Evolutionary conservation across 176 grass and related monocot species (phyloP).

Genomic region (Hordeum marinum): DNA sequence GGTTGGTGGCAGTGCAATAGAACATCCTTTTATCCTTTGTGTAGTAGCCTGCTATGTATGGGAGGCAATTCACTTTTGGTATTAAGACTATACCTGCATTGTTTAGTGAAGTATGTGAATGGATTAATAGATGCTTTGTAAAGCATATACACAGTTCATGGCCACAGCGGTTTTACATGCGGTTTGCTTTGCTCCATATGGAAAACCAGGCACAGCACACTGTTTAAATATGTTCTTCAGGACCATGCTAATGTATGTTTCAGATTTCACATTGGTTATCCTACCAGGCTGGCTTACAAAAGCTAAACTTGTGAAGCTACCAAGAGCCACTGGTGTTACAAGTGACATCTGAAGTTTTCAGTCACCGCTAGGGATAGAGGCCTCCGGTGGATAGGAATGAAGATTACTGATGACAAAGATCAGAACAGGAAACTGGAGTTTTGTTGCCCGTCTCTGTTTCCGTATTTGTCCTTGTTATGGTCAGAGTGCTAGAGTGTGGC

Average conservation of each 20-base stretch:
- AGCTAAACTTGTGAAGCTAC: neutral
- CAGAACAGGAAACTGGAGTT: neutral
- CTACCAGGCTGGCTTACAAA: neutral
- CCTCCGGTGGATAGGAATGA: neutral
- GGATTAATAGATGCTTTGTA: neutral
- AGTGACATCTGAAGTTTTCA: neutral
- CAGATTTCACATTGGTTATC: neutral
- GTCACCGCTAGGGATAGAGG: neutral
- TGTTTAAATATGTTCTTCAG: neutral
- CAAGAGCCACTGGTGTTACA: neutral
- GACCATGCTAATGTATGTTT: neutral
- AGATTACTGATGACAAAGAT: neutral
- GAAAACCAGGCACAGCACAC: too few species aligned
- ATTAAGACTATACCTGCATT: neutral
- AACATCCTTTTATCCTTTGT: neutral
- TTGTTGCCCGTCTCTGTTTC: neutral
- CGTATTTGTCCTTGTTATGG: neutral
- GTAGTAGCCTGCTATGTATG: neutral
- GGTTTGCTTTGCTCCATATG: too few species aligned
- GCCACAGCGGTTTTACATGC: too few species aligned
- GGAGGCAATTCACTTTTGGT: neutral
- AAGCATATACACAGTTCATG: neutral
- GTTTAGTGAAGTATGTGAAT: neutral
- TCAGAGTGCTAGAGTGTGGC: neutral
- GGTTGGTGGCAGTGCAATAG: neutral